Percentiles rank a stretch among this genome's conserved stretches.
phyloP scores from a whole-genome alignment of 225 moss, liverwort and hornwort species.

The Physcomitrium patens region DNA sequence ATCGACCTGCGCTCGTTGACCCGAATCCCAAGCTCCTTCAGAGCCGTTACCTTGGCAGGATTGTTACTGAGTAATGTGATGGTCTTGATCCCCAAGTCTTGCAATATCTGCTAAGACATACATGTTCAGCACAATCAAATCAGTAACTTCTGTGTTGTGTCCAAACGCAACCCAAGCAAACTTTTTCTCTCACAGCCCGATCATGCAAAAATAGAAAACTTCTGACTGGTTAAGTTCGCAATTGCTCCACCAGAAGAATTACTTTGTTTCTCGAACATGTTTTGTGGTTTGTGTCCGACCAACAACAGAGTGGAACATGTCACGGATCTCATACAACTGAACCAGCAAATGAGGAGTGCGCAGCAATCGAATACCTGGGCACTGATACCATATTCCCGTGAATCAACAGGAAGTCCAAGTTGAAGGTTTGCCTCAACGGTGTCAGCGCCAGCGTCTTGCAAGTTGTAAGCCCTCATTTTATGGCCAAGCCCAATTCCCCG shows the following conservation, averaged over 20 bases:
- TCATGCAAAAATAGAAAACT: not conserved
- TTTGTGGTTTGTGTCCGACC: not conserved
- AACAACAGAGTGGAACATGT: not conserved
- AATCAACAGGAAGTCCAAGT: constrained; percentile 93
- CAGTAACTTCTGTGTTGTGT: not conserved
- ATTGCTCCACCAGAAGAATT: not conserved
- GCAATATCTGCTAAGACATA: constrained; percentile 60
- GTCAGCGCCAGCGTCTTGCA: constrained; percentile 92
- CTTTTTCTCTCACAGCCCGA: not conserved
- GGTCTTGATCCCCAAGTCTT: constrained; percentile 79
- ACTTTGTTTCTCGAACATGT: constrained; percentile 14
- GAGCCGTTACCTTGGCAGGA: constrained; percentile 81
- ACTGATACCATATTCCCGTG: constrained; percentile 94
- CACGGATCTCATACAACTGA: constrained; percentile 9
- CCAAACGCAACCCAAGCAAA: not conserved
- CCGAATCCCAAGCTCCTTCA: constrained; percentile 77
- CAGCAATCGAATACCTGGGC: constrained; percentile 67
- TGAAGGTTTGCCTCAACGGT: constrained; percentile 94
- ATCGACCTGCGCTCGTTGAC: constrained; percentile 81
- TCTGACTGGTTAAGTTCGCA: not conserved
- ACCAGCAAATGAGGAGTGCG: not conserved
- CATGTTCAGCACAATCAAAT: constrained; percentile 15
- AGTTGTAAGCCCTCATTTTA: constrained; percentile 92
- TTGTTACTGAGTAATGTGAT: constrained; percentile 95
- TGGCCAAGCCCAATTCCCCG: constrained; percentile 96